Evolutionary conservation across 1,284 basidiomycete genomes (phyloP), one percentile per base, ranked within the genome.

Genomic region (Apiotrichum siamense): DNA sequence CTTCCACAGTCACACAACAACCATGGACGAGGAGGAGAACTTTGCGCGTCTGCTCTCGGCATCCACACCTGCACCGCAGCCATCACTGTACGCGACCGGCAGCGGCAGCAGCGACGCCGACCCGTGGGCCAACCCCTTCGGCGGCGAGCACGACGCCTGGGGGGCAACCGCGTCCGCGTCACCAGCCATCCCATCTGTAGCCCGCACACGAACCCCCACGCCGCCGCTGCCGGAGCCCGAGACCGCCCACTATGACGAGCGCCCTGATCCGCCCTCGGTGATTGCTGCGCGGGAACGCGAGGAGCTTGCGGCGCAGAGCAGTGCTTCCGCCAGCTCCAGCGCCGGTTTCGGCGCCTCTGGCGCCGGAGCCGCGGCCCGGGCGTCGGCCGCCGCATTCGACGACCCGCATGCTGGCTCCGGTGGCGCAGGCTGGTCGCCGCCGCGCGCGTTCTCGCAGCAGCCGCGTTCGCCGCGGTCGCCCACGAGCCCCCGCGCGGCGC

Each of bases 61-160:
- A 42, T 67, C 69, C 5, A 60, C 60, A 9, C 47, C 59, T 4
- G 58, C 63, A 9, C 38, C 63, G 20, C 50, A 50, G 23, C 70
- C 69, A 1, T 45, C 57, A n/a, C 66, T 65, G 56, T 55, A 54
- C 44, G n/a, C 24, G 20, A 21, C 45, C 32, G 31, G 43, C 25
- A 41, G 54, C 33, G 36, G 35, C 26, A n/a, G 50, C 38, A 46
- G 36, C 39, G 50, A 47, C 11, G 48, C 55, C 27, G 70, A 74
- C 50, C 70, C 73, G 47, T 75, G 72, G 66, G 72, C 70, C 12
- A 73, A 75, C 59, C 73, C 73, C 23, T 75, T 75, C 61, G 62
- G 67, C 15, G 59, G 61, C 27, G 54, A 52, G 25, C 47, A 46
- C 31, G 40, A 36, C 31, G 50, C 40, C 7, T 54, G 52, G 52